Evolutionary conservation across 352 stramenopile species (phyloP).

Genomic region (Globisporangium abappressorium): DNA sequence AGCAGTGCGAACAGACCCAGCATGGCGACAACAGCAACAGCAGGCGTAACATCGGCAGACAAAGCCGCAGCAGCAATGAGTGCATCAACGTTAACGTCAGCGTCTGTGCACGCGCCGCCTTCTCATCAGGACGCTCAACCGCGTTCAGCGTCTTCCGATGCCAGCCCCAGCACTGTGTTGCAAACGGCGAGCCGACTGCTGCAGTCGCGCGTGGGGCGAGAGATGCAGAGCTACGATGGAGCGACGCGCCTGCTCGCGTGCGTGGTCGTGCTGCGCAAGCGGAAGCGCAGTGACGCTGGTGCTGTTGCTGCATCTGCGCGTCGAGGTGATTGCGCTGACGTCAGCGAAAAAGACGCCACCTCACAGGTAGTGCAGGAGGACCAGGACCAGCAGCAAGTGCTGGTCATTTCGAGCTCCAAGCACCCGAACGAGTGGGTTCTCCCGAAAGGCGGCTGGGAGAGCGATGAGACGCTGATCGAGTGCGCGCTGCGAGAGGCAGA

Average conservation of each 20-base stretch:
- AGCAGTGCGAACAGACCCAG: not conserved
- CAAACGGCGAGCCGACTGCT: constrained; percentile 24
- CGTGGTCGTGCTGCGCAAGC: constrained; percentile 29
- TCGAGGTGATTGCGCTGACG: not conserved
- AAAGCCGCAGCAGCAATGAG: not conserved
- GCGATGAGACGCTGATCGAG: constrained; percentile 90
- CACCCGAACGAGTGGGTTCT: constrained; percentile 90
- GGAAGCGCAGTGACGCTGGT: not conserved
- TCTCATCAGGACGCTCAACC: not conserved
- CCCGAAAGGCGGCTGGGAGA: constrained; percentile 97
- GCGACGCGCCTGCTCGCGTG: constrained; percentile 52
- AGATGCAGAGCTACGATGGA: constrained; percentile 72
- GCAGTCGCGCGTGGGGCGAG: constrained; percentile 53
- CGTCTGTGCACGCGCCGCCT: not conserved
- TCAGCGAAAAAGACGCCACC: not conserved
- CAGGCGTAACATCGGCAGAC: not conserved
- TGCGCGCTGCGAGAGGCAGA: constrained; percentile 91
- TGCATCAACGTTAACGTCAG: not conserved
- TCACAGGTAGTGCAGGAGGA: not conserved
- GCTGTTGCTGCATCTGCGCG: not conserved
- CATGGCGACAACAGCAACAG: not conserved
- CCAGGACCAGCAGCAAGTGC: constrained; percentile 18
- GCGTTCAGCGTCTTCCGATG: not conserved
- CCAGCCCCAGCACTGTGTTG: not conserved
- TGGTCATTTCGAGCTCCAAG: constrained; percentile 92